These are phyloP conservation scores for Vaccinium corymbosum DNA, from an alignment of 148 eudicot genomes.

Conservation along the genomic window DNA sequence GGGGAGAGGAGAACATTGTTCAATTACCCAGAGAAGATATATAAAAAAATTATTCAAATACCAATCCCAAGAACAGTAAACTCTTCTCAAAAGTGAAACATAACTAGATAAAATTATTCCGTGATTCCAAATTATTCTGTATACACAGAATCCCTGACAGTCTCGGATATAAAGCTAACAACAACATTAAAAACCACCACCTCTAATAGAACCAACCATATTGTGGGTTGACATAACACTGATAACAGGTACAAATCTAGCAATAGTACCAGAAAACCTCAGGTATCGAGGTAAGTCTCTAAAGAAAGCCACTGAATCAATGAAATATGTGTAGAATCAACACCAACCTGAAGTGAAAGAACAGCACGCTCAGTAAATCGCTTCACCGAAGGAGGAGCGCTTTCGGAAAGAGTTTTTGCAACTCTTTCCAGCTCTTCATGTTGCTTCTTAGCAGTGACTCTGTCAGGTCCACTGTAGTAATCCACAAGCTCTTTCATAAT, in stretches of 20 bases:
- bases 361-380: too few species aligned
- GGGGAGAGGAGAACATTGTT: neutral
- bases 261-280: too few species aligned
- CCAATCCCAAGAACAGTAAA: neutral
- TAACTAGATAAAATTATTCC: neutral
- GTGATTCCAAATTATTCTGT: neutral
- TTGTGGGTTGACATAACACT: neutral
- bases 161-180: neutral
- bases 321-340: too few species aligned
- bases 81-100: neutral
- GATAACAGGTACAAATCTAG: neutral
- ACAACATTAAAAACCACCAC: neutral
- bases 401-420: too few species aligned
- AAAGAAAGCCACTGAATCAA: too few species aligned
- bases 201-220: neutral
- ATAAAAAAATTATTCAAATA: neutral
- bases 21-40: neutral
- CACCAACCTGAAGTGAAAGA: too few species aligned
- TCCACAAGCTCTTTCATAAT: too few species aligned
- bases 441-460: too few species aligned
- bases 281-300: too few species aligned
- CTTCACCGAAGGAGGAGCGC: too few species aligned
- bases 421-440: too few species aligned
- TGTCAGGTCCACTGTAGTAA: too few species aligned
- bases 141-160: neutral